Evolutionary conservation across 106 monocot genomes (phyloP).

Genomic region (Xerophyta viscosa): DNA sequence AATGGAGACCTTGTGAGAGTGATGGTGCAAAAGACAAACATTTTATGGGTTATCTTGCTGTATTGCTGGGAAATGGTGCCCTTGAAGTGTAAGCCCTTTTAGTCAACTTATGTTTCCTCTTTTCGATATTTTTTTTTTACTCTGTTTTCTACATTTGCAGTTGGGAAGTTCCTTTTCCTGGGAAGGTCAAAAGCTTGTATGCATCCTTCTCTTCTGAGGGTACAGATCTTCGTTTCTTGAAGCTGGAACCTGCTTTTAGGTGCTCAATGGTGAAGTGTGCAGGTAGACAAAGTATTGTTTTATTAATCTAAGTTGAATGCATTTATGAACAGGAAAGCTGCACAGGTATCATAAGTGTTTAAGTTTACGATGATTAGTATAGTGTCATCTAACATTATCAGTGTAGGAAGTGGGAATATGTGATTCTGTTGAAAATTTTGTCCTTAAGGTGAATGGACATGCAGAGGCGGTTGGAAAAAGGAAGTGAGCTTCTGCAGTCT

Average conservation of each 20-base stretch:
- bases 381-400: too few relatives aligned
- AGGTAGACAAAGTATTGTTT: slow-evolving; percentile 37
- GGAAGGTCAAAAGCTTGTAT: slow-evolving; percentile 39
- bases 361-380: too few relatives aligned
- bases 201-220: slow-evolving; percentile 22
- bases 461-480: too few relatives aligned
- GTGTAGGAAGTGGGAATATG: too few relatives aligned
- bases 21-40: slow-evolving; percentile 19
- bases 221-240: slow-evolving; percentile 71
- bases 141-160: slow-evolving; percentile 15
- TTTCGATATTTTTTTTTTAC: too few relatives aligned
- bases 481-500: too few relatives aligned
- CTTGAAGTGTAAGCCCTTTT: slow-evolving; percentile 76
- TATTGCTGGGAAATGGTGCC: slow-evolving; percentile 77
- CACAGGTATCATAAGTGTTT: too few relatives aligned
- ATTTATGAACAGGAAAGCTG: too few relatives aligned
- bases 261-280: slow-evolving; percentile 59
- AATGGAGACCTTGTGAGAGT: slow-evolving; percentile 61
- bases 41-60: slow-evolving; percentile 77
- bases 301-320: too few relatives aligned
- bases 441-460: too few relatives aligned
- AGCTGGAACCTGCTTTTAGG: slow-evolving; percentile 57
- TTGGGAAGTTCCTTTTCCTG: slow-evolving; percentile 72
- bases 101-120: too few relatives aligned
- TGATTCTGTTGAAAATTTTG: too few relatives aligned